Conservation (phyloP, 2,329 filamentous ascomycete species). For the Trichophyton benhamiae region DNA sequence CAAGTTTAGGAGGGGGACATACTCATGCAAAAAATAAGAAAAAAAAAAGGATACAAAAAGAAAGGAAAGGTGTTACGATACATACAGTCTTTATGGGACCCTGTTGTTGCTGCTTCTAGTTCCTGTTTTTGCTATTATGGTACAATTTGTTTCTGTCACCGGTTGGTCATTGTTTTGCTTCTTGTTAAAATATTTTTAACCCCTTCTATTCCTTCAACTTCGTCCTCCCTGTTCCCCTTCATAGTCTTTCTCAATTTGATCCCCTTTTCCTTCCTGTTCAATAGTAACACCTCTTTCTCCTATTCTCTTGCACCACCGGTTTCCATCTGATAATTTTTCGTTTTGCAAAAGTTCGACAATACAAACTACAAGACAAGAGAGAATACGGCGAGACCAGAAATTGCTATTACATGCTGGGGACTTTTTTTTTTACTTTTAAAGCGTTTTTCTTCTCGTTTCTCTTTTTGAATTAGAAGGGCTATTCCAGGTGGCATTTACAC, state of each 20-base stretch:
- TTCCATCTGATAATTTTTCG: background rate
- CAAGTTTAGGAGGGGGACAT: constrained; percentile 1
- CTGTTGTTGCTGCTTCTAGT: background rate
- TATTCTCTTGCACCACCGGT: background rate
- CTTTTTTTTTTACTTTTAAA: background rate
- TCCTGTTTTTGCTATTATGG: background rate
- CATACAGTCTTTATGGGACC: background rate
- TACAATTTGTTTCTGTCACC: background rate
- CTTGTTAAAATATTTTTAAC: background rate
- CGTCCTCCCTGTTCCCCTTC: background rate
- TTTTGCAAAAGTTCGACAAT: constrained; percentile 1
- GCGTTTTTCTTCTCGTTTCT: background rate
- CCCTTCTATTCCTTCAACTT: background rate
- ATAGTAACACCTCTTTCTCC: background rate
- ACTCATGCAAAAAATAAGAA: background rate
- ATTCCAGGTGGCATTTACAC: constrained; percentile 1
- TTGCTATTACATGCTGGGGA: constrained; percentile 3
- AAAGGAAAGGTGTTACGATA: constrained; percentile 3
- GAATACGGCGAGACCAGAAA: constrained; percentile 3
- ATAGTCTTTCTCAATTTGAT: background rate
- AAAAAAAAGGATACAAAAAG: background rate
- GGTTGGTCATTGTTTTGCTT: background rate
- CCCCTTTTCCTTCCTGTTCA: background rate
- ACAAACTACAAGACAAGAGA: constrained; percentile 2
- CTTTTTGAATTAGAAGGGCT: constrained; percentile 1